Conservation (phyloP, 1,284 basidiomycete genomes). For the Heterobasidion annosum region DNA sequence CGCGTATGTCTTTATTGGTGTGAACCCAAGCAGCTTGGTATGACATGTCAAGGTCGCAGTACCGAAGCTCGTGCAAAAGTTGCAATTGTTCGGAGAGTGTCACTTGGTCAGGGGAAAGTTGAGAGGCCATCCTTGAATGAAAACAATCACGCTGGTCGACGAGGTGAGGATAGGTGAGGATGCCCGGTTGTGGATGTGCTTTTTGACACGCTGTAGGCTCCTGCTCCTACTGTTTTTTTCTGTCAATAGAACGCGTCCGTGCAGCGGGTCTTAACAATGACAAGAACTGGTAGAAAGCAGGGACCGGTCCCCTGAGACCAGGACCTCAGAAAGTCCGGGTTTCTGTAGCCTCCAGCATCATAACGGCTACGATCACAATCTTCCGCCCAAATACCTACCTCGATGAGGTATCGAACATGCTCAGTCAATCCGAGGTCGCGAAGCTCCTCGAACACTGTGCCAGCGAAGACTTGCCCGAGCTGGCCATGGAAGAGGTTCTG, state of each 20-base stretch:
- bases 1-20: neutral
- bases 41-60: neutral
- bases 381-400: neutral
- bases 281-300: too few relatives aligned
- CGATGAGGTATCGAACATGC: neutral
- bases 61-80: neutral
- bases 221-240: too few relatives aligned
- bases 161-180: too few relatives aligned
- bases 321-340: too few relatives aligned
- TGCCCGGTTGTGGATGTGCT: too few relatives aligned
- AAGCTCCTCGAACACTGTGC: neutral
- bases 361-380: too few relatives aligned
- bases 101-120: neutral
- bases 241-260: too few relatives aligned
- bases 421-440: neutral
- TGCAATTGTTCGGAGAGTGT: neutral
- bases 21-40: neutral
- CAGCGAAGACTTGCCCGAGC: neutral
- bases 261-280: too few relatives aligned
- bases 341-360: too few relatives aligned
- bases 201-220: too few relatives aligned
- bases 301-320: too few relatives aligned
- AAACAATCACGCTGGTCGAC: too few relatives aligned
- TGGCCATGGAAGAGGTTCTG: neutral
- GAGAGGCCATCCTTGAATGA: neutral